Conservation (phyloP, 2,329 filamentous ascomycete genomes). For the Pestalotiopsis sp. region DNA sequence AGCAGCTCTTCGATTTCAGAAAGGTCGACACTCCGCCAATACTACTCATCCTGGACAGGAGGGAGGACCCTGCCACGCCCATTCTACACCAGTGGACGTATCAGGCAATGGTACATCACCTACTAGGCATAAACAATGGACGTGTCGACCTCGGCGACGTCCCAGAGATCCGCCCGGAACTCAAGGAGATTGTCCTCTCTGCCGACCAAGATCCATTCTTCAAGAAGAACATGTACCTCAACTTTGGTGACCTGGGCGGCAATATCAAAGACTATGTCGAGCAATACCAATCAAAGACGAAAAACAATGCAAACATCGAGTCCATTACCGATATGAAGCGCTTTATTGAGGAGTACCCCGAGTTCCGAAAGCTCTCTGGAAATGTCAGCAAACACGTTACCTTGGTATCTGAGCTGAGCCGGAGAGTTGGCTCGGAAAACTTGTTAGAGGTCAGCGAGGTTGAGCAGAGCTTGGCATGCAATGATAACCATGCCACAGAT, state of each 20-base stretch:
- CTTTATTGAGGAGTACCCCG: conserved; percentile 98
- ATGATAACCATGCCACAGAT: conserved; percentile 90
- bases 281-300: conserved; percentile 97
- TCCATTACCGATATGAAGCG: conserved; percentile 99
- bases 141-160: conserved; percentile 85
- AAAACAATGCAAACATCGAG: conserved; percentile 93
- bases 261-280: conserved; percentile 99
- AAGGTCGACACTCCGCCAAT: conserved; percentile 94
- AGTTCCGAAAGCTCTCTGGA: conserved; percentile 94
- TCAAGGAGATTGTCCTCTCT: conserved; percentile 92
- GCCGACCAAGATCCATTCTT: conserved; percentile 99
- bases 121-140: conserved; percentile 93
- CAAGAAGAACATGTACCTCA: conserved; percentile 98
- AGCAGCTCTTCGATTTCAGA: conserved; percentile 94
- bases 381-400: conserved; percentile 99
- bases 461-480: conserved; percentile 95
- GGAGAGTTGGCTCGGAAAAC: conserved; percentile 82
- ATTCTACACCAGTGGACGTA: conserved; percentile 98
- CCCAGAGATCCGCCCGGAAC: conserved; percentile 80
- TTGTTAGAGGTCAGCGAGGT: conserved; percentile 96
- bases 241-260: conserved; percentile 92
- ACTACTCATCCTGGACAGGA: conserved; percentile 83
- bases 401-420: conserved; percentile 88
- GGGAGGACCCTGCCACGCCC: conserved; percentile 93
- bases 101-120: conserved; percentile 98